Percentiles rank a stretch among this genome's conserved stretches.
Evolutionary conservation across 495 filamentous ascomycete genomes (phyloP).

Genomic region (Hypoxylon rickii): DNA sequence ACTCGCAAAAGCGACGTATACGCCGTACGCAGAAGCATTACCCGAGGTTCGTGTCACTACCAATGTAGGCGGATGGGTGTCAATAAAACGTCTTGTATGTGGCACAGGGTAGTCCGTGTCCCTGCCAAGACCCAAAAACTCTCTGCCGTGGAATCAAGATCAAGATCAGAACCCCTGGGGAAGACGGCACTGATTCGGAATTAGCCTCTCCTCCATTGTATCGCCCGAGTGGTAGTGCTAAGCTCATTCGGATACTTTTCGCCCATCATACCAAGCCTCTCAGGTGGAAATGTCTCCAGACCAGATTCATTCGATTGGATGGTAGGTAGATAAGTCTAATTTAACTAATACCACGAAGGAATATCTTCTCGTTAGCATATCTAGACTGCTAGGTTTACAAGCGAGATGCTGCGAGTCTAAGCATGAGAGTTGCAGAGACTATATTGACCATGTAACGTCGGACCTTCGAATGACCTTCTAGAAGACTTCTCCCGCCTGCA

Average conservation of each 20-base stretch:
- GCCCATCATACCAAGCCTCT: constrained; percentile 1
- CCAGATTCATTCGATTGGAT: not conserved
- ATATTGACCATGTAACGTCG: constrained; percentile 6
- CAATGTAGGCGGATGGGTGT: not conserved
- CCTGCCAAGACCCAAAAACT: constrained; percentile 26
- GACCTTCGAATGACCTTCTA: constrained; percentile 30
- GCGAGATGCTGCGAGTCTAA: constrained; percentile 5
- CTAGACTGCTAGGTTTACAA: no score
- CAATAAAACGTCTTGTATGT: not conserved
- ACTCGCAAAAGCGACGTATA: no score
- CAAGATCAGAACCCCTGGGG: constrained; percentile 16
- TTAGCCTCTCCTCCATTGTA: constrained; percentile 3
- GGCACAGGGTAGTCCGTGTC: constrained; percentile 8
- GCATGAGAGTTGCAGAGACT: constrained; percentile 24
- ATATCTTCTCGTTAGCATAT: not conserved
- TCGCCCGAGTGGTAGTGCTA: constrained; percentile 1
- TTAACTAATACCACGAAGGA: not conserved
- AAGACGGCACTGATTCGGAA: constrained; percentile 15
- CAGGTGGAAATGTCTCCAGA: not conserved
- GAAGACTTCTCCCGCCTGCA: constrained; percentile 29
- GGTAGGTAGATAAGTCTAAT: not conserved
- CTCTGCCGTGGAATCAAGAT: constrained; percentile 17
- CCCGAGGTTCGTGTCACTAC: not conserved
- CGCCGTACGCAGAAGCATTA: not conserved
- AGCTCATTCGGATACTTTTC: no score